These are phyloP conservation scores for Dovyalis caffra DNA, from an alignment of 345 rosid species.

Conservation along the genomic window DNA sequence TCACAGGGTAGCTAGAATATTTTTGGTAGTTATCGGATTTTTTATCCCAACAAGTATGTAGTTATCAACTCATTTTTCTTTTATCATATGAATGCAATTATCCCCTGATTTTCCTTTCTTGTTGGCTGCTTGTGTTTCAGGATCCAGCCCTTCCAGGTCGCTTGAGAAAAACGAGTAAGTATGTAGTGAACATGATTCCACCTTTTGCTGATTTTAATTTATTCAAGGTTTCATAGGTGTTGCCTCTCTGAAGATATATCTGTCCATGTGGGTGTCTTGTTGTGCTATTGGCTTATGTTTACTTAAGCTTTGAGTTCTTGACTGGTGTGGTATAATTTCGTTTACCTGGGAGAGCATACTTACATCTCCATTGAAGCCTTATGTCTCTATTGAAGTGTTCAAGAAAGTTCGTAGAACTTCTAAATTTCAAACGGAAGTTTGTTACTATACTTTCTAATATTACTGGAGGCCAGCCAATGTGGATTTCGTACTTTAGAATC, in stretches of 20 bases:
- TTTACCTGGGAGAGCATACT: not conserved
- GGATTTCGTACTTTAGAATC: not conserved
- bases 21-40: not conserved
- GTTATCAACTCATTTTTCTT: not conserved
- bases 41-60: not conserved
- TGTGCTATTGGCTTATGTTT: not conserved
- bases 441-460: not conserved
- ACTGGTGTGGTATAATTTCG: not conserved
- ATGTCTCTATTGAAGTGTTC: not conserved
- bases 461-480: not conserved
- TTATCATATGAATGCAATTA: not conserved
- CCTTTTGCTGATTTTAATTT: not conserved
- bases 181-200: conserved; percentile 5
- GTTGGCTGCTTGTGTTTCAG: conserved; percentile 39
- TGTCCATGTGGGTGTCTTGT: not conserved
- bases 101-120: not conserved
- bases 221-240: not conserved
- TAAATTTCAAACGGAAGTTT: not conserved
- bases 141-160: conserved; percentile 57
- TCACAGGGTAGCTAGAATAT: not conserved
- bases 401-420: not conserved
- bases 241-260: not conserved
- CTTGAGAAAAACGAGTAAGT: conserved; percentile 59
- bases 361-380: not conserved
- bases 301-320: not conserved